These are phyloP conservation scores for Didymella pinodella DNA, from an alignment of 2,329 filamentous ascomycete species.

Conservation along the genomic window DNA sequence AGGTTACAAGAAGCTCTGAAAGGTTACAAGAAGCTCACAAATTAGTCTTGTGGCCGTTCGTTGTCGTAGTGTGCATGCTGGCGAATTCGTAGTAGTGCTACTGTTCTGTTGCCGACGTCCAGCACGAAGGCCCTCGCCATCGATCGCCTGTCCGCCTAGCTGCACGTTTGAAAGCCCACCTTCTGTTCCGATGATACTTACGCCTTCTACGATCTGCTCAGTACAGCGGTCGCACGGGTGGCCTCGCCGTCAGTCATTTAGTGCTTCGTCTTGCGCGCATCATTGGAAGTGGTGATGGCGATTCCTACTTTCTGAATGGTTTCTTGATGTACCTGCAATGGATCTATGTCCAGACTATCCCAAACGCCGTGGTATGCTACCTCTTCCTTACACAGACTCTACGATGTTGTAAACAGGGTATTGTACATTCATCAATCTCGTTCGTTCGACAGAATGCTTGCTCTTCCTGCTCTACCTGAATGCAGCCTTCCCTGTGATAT, in stretches of 20 bases:
- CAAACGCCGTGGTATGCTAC: conserved; percentile 20
- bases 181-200: too few relatives aligned
- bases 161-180: too few relatives aligned
- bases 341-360: conserved; percentile 2
- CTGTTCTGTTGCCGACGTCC: too few relatives aligned
- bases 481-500: conserved; percentile 63
- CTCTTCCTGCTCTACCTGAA: conserved; percentile 46
- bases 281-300: background rate
- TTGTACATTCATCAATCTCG: conserved; percentile 6
- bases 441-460: background rate
- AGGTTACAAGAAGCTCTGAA: background rate
- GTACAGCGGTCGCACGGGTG: background rate
- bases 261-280: background rate
- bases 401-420: conserved; percentile 13
- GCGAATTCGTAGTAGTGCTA: too few relatives aligned
- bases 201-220: too few relatives aligned
- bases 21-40: background rate
- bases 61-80: too few relatives aligned
- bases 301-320: background rate
- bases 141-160: too few relatives aligned
- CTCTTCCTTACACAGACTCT: conserved; percentile 8
- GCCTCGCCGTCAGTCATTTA: background rate
- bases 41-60: too few relatives aligned
- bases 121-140: too few relatives aligned
- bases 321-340: conserved; percentile 2